Evolutionary conservation across 345 rosid species (phyloP).

Genomic region (Nephelium lappaceum): DNA sequence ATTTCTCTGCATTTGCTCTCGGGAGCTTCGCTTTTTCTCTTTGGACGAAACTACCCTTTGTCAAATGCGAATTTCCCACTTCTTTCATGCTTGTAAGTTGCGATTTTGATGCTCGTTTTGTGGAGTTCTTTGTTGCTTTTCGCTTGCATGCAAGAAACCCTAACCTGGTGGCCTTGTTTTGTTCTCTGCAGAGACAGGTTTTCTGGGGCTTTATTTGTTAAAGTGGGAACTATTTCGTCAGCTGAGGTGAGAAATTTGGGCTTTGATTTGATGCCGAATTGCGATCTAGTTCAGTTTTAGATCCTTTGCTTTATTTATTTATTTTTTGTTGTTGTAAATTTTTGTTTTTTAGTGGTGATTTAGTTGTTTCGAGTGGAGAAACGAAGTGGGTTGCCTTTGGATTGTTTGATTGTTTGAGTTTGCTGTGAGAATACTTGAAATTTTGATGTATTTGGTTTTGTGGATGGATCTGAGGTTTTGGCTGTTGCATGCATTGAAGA

Average conservation of each 20-base stretch:
- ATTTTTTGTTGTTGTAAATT: conserved; percentile 18
- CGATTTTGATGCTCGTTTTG: background rate
- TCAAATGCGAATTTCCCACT: background rate
- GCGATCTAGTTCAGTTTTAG: conserved; percentile 23
- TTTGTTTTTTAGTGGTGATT: conserved; percentile 14
- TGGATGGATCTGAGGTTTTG: conserved; percentile 41
- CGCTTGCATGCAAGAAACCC: conserved; percentile 18
- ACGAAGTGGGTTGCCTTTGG: conserved; percentile 27
- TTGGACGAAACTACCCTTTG: conserved; percentile 15
- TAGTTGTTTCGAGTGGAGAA: conserved; percentile 12
- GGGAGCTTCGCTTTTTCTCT: background rate
- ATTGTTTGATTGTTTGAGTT: conserved; percentile 18
- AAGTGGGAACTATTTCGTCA: conserved; percentile 16
- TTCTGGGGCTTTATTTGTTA: conserved; percentile 30
- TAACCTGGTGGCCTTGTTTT: conserved; percentile 23
- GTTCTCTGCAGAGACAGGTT: conserved; percentile 22
- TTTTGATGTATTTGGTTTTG: conserved; percentile 15
- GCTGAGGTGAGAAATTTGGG: conserved; percentile 36
- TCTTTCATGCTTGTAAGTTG: conserved; percentile 26
- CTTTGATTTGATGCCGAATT: conserved; percentile 23
- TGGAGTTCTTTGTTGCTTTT: background rate
- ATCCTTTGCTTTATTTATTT: conserved; percentile 9
- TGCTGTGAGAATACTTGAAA: background rate
- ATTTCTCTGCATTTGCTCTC: conserved; percentile 21
- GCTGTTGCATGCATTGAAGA: conserved; percentile 14